A percentile compares a stretch with the other conserved stretches of the same genome.
phyloP scores from a whole-genome alignment of 208 protist genomes.

The Lotmaria passim region DNA sequence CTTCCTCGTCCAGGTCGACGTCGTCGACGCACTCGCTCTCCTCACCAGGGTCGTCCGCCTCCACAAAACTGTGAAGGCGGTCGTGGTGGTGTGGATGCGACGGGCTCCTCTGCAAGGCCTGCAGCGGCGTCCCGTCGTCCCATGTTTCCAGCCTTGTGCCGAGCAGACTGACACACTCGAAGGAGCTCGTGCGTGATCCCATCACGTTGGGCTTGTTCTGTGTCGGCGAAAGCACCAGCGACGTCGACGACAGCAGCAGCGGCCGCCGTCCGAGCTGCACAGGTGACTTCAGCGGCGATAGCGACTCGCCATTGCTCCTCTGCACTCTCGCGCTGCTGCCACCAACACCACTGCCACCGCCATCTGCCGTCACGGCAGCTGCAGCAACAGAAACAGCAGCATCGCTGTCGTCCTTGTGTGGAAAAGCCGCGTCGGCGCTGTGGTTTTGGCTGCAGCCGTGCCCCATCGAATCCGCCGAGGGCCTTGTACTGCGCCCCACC shows the following conservation, averaged over 20 bases:
- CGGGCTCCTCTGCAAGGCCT: neutral
- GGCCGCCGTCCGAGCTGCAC: constrained; percentile 7
- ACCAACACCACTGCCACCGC: too few species aligned
- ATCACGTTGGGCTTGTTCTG: neutral
- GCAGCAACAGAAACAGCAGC: too few species aligned
- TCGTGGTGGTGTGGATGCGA: constrained; percentile 4
- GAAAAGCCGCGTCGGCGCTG: neutral
- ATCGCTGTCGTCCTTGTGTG: too few species aligned
- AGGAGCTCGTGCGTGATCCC: constrained; percentile 16
- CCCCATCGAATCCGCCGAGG: constrained; percentile 5
- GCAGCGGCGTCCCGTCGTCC: constrained; percentile 17
- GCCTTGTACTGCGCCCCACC: neutral
- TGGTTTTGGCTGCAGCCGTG: neutral
- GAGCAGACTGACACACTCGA: constrained; percentile 25
- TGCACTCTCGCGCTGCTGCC: too few species aligned
- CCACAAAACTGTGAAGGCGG: neutral
- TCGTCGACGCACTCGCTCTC: constrained; percentile 9
- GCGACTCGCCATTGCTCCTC: too few species aligned
- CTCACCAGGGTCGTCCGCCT: constrained; percentile 3
- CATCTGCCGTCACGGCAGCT: too few species aligned
- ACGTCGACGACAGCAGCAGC: neutral
- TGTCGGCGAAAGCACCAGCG: neutral
- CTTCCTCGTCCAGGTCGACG: neutral
- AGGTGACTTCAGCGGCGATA: neutral
- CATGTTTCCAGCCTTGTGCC: constrained; percentile 18